Conservation (phyloP, 768 basidiomycete genomes). For the Tephrocybe sp. region DNA sequence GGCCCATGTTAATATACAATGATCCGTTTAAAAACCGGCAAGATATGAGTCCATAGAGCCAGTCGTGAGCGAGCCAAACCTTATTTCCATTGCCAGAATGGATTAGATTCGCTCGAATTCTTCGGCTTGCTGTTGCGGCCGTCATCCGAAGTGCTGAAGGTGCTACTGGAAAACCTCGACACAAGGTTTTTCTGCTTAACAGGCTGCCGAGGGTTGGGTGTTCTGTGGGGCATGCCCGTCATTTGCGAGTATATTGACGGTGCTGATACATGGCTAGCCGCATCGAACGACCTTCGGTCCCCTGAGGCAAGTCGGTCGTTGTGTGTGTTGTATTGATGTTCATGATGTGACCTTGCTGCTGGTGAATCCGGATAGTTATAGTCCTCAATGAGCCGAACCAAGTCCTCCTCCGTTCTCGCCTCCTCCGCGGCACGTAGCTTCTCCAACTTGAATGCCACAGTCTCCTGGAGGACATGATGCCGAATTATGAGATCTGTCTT, state of each 20-base stretch:
- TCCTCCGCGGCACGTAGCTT: conserved; percentile 20
- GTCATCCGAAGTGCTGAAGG: conserved; percentile 20
- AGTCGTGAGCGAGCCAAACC: background rate
- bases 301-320: conserved; percentile 15
- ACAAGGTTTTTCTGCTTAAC: conserved; percentile 16
- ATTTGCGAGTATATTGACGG: conserved; percentile 57
- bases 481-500: conserved; percentile 7
- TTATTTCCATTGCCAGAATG: conserved; percentile 31
- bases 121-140: conserved; percentile 9
- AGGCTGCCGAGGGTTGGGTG: conserved; percentile 46
- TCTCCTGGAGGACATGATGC: conserved; percentile 6
- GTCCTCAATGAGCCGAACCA: conserved; percentile 22
- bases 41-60: too few species aligned
- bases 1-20: too few species aligned
- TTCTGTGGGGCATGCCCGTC: conserved; percentile 55
- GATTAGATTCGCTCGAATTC: conserved; percentile 18
- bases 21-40: too few species aligned
- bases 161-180: conserved; percentile 30
- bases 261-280: conserved; percentile 32
- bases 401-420: conserved; percentile 21
- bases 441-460: conserved; percentile 15
- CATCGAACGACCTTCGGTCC: conserved; percentile 15
- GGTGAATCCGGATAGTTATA: conserved; percentile 15
- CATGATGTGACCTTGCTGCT: conserved; percentile 14
- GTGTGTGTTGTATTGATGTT: conserved; percentile 24